Evolutionary conservation across 352 stramenopile species (phyloP).

Genomic region (Peronospora farinosa): DNA sequence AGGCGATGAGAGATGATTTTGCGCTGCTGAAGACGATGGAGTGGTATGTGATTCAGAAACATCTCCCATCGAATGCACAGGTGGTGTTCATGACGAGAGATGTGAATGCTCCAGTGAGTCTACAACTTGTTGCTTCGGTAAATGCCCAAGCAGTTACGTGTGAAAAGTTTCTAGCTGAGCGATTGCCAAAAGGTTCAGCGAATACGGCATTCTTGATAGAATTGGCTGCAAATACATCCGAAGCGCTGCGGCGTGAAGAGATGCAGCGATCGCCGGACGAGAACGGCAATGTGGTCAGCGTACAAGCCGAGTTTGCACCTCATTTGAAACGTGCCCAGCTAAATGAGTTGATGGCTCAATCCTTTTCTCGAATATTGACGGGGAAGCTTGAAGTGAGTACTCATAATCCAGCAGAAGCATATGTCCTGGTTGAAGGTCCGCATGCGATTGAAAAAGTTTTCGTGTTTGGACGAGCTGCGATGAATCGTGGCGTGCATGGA

Average conservation of each 20-base stretch:
- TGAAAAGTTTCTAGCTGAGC: slow-evolving; percentile 39
- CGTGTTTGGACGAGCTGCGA: slow-evolving; percentile 67
- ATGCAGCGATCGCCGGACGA: slow-evolving; percentile 29
- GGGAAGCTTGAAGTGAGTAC: slow-evolving; percentile 64
- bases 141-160: slow-evolving; percentile 57
- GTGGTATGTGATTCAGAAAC: slow-evolving; percentile 49
- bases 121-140: slow-evolving; percentile 31
- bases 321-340: slow-evolving; percentile 39
- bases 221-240: slow-evolving; percentile 53
- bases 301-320: slow-evolving; percentile 44
- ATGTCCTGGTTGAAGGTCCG: slow-evolving; percentile 48
- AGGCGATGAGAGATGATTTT: slow-evolving; percentile 32
- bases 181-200: slow-evolving; percentile 26
- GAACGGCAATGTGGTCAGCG: slow-evolving; percentile 15
- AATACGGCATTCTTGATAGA: slow-evolving; percentile 44
- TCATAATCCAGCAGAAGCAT: slow-evolving; percentile 71
- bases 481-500: slow-evolving; percentile 97
- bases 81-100: slow-evolving; percentile 60
- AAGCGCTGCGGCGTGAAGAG: slow-evolving; percentile 45
- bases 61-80: slow-evolving; percentile 31
- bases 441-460: slow-evolving; percentile 53
- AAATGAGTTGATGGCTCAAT: slow-evolving; percentile 26
- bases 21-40: slow-evolving; percentile 52
- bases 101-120: slow-evolving; percentile 33
- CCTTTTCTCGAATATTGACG: slow-evolving; percentile 27